Evolutionary conservation across 2,329 filamentous ascomycete genomes (phyloP), one percentile per base, ranked within the genome.

Genomic region (Calonectria leucothoes): DNA sequence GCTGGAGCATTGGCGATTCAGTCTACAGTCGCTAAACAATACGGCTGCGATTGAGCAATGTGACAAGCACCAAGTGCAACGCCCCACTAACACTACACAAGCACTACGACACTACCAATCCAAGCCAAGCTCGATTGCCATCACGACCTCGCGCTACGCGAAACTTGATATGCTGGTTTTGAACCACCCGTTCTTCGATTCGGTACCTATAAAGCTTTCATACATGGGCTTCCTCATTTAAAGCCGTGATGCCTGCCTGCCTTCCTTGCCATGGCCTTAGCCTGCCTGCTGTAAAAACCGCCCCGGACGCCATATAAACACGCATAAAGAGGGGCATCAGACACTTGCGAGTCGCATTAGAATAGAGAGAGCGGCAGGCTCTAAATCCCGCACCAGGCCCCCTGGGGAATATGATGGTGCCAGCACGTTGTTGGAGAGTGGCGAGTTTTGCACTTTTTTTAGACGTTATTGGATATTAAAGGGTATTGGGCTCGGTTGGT

Each of bases 261-360:
- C 77, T 72, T 69, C 55, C 77, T 69, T 77, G 35, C 59, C 59
- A 42, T 67, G 39, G 65, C 70, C 66, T 73, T 61, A 10, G 71
- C 74, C 73, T 79, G 73, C 78, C 76, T 75, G 75, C 71, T 75
- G 71, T 80, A 77, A 77, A 78, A 75, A 76, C 75, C 77, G 75
- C 78, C 77, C 79, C 68, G 61, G 74, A 80, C 79, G 79, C 79
- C 79, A 74, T 70, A 77, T 80, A 80, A 80, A 80, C 79, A 80
- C 79, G 79, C 78, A 77, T 76, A 77, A 79, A 74, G 76, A 64
- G 63, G 77, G 77, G 75, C 77, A 77, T 80, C 71, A 80, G 77
- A 78, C 76, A 79, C 73, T 73, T 77, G 76, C 77, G 70, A 75
- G 75, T 76, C 69, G 72, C 74, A 80, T 80, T 79, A 80, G 74